These are phyloP conservation scores for Clarireedia homoeocarpa DNA, from an alignment of 2,329 filamentous ascomycete genomes.

Conservation along the genomic window DNA sequence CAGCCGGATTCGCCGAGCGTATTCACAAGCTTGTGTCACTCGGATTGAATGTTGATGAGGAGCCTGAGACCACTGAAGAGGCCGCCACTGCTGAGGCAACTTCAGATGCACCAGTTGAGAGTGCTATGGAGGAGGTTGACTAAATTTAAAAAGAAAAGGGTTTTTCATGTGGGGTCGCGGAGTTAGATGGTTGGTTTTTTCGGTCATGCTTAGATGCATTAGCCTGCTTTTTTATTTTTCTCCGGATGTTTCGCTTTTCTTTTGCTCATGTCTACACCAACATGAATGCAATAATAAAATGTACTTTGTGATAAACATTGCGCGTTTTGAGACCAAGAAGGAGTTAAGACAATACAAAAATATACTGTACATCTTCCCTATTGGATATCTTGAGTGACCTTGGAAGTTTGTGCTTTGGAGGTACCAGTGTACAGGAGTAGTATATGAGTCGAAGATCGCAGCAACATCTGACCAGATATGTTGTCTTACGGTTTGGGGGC, in stretches of 20 bases:
- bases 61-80: slow-evolving; percentile 63
- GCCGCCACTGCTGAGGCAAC: slow-evolving; percentile 52
- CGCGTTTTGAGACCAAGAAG: background rate
- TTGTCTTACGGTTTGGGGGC: background rate
- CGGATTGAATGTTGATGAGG: slow-evolving; percentile 94
- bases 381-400: background rate
- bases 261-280: background rate
- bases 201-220: slow-evolving; percentile 7
- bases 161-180: slow-evolving; percentile 20
- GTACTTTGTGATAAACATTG: slow-evolving; percentile 1
- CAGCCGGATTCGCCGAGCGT: slow-evolving; percentile 93
- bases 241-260: background rate
- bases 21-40: slow-evolving; percentile 99
- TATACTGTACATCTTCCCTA: background rate
- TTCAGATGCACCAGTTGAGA: slow-evolving; percentile 53
- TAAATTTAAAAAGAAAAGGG: slow-evolving; percentile 41
- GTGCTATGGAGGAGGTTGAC: slow-evolving; percentile 99
- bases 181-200: slow-evolving; percentile 27
- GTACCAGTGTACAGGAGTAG: too few relatives aligned
- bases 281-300: background rate
- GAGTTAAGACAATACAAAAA: background rate
- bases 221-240: slow-evolving; percentile 3
- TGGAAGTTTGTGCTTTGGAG: background rate
- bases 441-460: too few relatives aligned
- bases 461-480: background rate